Conservation (phyloP, 2,329 filamentous ascomycete genomes). For the Leptographium wingfieldii region DNA sequence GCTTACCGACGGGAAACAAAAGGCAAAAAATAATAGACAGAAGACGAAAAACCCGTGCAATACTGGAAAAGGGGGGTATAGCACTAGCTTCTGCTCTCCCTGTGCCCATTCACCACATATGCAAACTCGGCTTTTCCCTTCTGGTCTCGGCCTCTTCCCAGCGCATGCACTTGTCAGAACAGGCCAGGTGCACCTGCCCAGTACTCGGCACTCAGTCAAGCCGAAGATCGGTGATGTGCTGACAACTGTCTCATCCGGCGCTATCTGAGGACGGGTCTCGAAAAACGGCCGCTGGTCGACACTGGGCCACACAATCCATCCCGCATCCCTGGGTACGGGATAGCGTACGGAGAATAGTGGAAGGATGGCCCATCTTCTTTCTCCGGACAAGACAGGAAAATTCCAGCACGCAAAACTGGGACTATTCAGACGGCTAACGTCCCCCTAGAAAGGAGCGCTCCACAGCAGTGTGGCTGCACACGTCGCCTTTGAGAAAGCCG, state of each 20-base stretch:
- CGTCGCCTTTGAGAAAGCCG: no score
- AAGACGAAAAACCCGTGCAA: not conserved
- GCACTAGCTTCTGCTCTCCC: not conserved
- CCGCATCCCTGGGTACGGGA: not conserved
- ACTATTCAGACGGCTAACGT: not conserved
- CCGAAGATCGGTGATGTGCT: not conserved
- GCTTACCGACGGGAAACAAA: not conserved
- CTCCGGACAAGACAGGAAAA: not conserved
- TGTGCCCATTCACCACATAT: not conserved
- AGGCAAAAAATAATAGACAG: not conserved
- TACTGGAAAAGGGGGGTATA: no score
- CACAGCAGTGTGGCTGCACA: no score
- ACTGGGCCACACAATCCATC: not conserved
- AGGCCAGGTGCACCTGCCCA: not conserved
- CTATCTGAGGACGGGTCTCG: not conserved
- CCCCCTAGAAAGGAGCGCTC: no score
- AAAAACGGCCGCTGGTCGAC: not conserved
- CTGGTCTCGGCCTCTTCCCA: no score
- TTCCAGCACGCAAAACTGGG: not conserved
- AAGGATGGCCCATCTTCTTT: not conserved
- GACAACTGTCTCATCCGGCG: not conserved
- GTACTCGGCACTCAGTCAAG: not conserved
- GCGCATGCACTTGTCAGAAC: not conserved
- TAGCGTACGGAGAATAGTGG: not conserved
- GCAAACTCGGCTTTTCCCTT: no score